phyloP scores from a whole-genome alignment of 1,284 basidiomycete species.

The Pholiota adiposa region DNA sequence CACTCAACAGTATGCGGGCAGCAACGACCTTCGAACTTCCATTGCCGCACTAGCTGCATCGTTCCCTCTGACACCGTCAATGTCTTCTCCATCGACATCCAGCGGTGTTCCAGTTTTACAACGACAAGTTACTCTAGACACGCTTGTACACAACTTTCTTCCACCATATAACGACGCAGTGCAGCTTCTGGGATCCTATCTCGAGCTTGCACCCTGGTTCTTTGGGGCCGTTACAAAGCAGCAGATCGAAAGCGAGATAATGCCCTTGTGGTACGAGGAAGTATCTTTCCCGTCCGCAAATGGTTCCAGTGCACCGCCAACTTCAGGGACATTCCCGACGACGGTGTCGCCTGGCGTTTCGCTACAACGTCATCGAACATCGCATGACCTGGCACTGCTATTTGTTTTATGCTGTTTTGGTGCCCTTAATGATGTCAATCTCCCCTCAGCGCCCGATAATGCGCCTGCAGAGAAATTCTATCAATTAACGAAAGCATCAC shows the following conservation, averaged over 20 bases:
- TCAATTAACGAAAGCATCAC: constrained; percentile 58
- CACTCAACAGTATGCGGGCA: neutral
- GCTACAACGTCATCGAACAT: constrained; percentile 28
- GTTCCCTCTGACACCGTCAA: constrained; percentile 52
- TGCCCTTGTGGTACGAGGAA: constrained; percentile 70
- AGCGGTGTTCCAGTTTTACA: neutral
- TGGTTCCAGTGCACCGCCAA: constrained; percentile 8
- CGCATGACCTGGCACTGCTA: constrained; percentile 62
- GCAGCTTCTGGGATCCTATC: constrained; percentile 62
- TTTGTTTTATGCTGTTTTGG: constrained; percentile 65
- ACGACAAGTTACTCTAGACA: constrained; percentile 39
- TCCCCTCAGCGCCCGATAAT: constrained; percentile 56
- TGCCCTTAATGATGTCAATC: constrained; percentile 52
- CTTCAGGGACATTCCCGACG: constrained; percentile 28
- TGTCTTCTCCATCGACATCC: constrained; percentile 17
- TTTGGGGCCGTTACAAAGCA: constrained; percentile 66
- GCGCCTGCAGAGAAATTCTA: constrained; percentile 56
- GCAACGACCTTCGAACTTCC: constrained; percentile 16
- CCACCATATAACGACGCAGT: constrained; percentile 61
- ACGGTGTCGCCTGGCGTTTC: constrained; percentile 15
- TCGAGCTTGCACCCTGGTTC: constrained; percentile 77
- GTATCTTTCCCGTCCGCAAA: constrained; percentile 28
- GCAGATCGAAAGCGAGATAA: constrained; percentile 65
- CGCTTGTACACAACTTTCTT: constrained; percentile 51
- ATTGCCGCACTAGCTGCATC: constrained; percentile 51